phyloP scores from a whole-genome alignment of 208 protist species.

The Acanthamoeba quina region DNA sequence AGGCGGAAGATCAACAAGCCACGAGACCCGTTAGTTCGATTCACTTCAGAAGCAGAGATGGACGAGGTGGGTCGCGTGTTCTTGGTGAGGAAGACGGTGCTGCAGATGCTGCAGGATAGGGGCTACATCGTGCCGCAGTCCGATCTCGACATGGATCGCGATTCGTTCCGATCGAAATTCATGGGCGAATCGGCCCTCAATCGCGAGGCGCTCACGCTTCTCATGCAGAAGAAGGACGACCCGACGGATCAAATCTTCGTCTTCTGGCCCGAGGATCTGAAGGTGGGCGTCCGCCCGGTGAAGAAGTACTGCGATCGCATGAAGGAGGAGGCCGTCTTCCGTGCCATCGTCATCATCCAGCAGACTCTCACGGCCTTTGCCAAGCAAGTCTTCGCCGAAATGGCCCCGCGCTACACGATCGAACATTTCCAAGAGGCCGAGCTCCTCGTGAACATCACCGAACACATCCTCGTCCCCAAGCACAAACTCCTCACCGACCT shows the following conservation, averaged over 20 bases:
- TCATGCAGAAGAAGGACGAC: conserved; percentile 42
- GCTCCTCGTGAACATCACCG: conserved; percentile 97
- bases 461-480: conserved; percentile 97
- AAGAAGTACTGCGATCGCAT: conserved; percentile 68
- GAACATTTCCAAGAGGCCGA: conserved; percentile 97
- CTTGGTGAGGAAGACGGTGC: conserved; percentile 9
- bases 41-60: not conserved
- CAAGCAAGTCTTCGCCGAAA: conserved; percentile 35
- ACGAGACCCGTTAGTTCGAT: not conserved
- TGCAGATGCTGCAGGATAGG: conserved; percentile 73
- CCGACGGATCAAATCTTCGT: conserved; percentile 63
- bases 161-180: conserved; percentile 53
- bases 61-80: conserved; percentile 57
- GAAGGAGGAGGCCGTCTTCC: conserved; percentile 52
- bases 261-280: conserved; percentile 65
- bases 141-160: conserved; percentile 53
- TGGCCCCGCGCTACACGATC: conserved; percentile 84
- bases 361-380: conserved; percentile 58
- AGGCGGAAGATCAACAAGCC: not conserved
- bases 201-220: conserved; percentile 41
- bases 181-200: not conserved
- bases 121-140: conserved; percentile 36
- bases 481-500: conserved; percentile 94
- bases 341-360: conserved; percentile 71
- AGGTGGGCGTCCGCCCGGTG: conserved; percentile 49